Base-by-base conservation (phyloP, 495 filamentous ascomycete genomes). In the Aspergillus cavernicola region DNA sequence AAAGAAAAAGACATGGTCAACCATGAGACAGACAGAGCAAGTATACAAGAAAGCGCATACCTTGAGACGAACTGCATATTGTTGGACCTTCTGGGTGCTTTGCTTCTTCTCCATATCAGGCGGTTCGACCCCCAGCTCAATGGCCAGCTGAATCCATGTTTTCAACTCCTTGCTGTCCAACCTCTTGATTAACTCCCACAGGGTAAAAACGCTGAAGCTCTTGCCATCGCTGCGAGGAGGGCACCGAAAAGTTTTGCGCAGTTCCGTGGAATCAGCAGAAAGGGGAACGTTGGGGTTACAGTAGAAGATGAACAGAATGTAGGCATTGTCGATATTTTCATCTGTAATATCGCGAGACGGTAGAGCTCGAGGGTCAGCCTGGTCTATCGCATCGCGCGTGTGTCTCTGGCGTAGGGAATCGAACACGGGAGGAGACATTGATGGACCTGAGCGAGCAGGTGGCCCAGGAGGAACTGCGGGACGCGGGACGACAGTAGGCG, bases 81-180 rank as follows among this genome's bases (percentile, higher is more conserved):
- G 93, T 67, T 97, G 92, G 32, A 98, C 90, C 66, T 96, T 98
- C 67, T 98, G 93, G 2, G 90, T 85, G 65, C 90, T 96, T 68
- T 97, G 89, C 16, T 90, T 89, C 70, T 93, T 92, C 45, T 87
- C 85, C 52, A 83, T 69, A 53, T 85, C 85, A 12, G 93, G 95
- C 23, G 86, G 87, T 59, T 96, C 92, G 2, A 97, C 93, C 3
- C 93, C 93, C 33, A 98, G 72, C 57, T 90, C 87, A 43, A 91
- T 82, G 5, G 91, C 93, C 52, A 98, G 65, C 65, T 95, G 85
- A 24, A 90, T 89, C 93, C 93, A 98, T 3, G 93, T 98, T 72
- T 95, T 97, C 62, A 98, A 83, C 64, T 96, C 90, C 66, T 92
- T 95, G 18, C 69, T 73, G 51, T 97, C 89, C 28, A 95, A 77